A percentile compares a stretch with the other conserved stretches of the same genome.
These are phyloP conservation scores for Claviceps fusiformis DNA, from an alignment of 2,329 filamentous ascomycete species.

Conservation along the genomic window DNA sequence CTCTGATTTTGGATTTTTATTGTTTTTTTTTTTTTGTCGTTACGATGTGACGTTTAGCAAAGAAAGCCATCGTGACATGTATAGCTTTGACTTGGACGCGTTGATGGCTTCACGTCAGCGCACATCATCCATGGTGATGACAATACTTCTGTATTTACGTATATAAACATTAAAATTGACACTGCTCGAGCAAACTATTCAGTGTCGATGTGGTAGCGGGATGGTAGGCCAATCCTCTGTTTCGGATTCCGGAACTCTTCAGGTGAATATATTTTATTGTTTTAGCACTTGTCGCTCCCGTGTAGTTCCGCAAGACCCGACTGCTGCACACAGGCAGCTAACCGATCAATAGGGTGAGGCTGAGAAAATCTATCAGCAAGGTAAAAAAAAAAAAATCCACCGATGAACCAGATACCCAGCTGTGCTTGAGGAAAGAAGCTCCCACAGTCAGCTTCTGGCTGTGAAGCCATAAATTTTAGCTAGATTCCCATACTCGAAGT, in stretches of 20 bases:
- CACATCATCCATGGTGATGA: background rate
- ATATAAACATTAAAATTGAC: background rate
- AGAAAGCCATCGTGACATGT: no score
- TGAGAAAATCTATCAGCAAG: conserved; percentile 46
- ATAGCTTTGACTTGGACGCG: background rate
- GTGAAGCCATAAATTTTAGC: background rate
- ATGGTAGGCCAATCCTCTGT: background rate
- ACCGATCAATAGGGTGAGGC: background rate
- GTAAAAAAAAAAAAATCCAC: conserved; percentile 57
- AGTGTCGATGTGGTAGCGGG: background rate
- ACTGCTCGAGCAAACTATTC: background rate
- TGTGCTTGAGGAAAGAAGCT: background rate
- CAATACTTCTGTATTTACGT: background rate
- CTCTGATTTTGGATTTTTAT: no score
- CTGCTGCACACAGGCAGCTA: background rate
- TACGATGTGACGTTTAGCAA: background rate
- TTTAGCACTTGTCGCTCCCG: background rate
- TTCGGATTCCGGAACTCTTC: background rate
- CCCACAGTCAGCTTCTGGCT: background rate
- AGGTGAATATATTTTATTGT: background rate
- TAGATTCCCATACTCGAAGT: background rate
- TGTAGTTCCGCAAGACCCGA: background rate
- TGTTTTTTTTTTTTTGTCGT: no score
- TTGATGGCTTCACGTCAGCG: background rate
- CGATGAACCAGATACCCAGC: conserved; percentile 11